phyloP scores from a whole-genome alignment of 805 yeast species.

The Hanseniaspora mollemarum region DNA sequence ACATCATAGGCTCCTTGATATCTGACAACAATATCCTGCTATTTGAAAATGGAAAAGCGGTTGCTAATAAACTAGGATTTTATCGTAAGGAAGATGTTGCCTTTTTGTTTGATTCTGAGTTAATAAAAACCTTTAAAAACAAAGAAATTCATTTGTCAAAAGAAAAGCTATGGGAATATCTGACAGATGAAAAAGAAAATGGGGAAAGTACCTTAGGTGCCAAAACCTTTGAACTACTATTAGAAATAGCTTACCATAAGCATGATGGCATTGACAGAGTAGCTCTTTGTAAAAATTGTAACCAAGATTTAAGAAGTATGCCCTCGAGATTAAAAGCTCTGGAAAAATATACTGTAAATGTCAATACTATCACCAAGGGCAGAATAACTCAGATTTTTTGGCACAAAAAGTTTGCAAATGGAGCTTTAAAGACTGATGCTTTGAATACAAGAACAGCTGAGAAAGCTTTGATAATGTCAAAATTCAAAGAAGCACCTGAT shows the following conservation, averaged over 20 bases:
- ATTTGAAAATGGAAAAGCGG: background rate
- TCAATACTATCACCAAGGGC: conserved; percentile 33
- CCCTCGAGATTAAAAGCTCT: conserved; percentile 50
- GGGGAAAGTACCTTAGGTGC: conserved; percentile 45
- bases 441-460: conserved; percentile 25
- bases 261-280: conserved; percentile 48
- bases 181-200: conserved; percentile 43
- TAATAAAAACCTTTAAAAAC: background rate
- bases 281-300: conserved; percentile 43
- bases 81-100: background rate
- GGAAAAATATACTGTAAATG: conserved; percentile 39
- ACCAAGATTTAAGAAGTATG: conserved; percentile 61
- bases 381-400: conserved; percentile 45
- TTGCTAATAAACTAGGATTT: background rate
- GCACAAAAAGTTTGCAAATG: conserved; percentile 36
- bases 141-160: conserved; percentile 35
- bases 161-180: conserved; percentile 44
- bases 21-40: background rate
- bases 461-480: conserved; percentile 40
- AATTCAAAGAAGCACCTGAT: conserved; percentile 38
- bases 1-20: background rate
- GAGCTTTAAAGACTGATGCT: conserved; percentile 24
- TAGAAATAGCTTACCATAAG: conserved; percentile 49
- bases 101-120: background rate
- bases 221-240: conserved; percentile 42